Evolutionary conservation across 176 grass and related monocot genomes (phyloP), one percentile per base, ranked within the genome.

Genomic region (Eragrostis nindensis): DNA sequence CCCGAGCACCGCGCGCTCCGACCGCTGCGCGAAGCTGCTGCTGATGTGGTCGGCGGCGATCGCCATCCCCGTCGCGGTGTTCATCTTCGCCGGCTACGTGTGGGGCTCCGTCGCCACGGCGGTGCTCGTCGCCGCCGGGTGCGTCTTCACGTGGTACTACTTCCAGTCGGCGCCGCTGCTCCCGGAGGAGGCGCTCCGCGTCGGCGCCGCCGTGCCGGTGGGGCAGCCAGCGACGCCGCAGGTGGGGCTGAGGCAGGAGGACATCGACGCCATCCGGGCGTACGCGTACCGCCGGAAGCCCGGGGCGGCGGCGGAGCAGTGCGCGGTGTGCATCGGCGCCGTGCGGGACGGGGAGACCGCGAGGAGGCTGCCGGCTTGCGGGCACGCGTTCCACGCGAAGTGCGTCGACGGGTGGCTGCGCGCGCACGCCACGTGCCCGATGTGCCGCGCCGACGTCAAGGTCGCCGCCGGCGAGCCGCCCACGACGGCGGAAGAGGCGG

Each of bases 331-430:
- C 48, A 52, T 52, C 14, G 5, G 5, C 48, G 48, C 18, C 2
- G 16, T 52, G 48, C 14, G 15, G 14, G 48, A 52, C 15, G 48
- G 48, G 48, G 48, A 52, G 48, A 18, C 3, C 1, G 48, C 18
- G 48, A 4, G 48, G 48, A 18, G 48, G 48, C 16, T 52, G 48
- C 48, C 48, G 48, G 48, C 48, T 14, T 52, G 48, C 48, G 48
- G 15, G 15, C 48, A 90, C 57, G 62, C 32, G 67, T 90, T 90
- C 73, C 87, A 90, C 57, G 57, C 61, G 17, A 64, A 13, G 19
- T 90, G 87, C 78, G 46, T 86, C 39, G 76, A 78, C 55, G 66
- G 75, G 29, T 90, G 87, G 87, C 68, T 89, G 46, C 45, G 71
- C 4, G 71, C 61, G 62, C 69, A 82, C 69, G 69, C 82, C 5